These are phyloP conservation scores for Dillenia suffruticosa DNA, from an alignment of 164 flowering plant genomes.

Conservation along the genomic window DNA sequence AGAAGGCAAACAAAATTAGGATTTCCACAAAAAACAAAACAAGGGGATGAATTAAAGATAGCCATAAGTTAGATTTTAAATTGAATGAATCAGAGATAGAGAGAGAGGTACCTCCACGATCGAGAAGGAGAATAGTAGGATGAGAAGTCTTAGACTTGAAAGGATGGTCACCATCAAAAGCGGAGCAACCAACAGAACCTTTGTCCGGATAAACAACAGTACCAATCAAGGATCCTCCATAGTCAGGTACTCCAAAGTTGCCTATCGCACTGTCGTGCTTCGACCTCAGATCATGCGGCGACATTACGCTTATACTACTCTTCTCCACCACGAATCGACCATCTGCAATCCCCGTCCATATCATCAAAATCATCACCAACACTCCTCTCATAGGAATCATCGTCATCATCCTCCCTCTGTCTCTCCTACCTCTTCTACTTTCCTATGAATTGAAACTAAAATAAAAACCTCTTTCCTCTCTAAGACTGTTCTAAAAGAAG, in stretches of 20 bases:
- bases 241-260: slow-evolving; percentile 84
- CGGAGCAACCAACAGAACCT: slow-evolving; percentile 36
- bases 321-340: slow-evolving; percentile 75
- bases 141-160: slow-evolving; percentile 41
- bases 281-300: slow-evolving; percentile 34
- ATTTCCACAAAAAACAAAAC: background rate
- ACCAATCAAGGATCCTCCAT: slow-evolving; percentile 75
- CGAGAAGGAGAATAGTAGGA: slow-evolving; percentile 67
- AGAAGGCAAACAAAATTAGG: background rate
- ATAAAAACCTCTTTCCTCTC: background rate
- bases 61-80: background rate
- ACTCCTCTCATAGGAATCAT: slow-evolving; percentile 15
- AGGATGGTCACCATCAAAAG: slow-evolving; percentile 40
- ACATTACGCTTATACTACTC: slow-evolving; percentile 54
- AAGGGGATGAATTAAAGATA: background rate
- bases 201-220: slow-evolving; percentile 55
- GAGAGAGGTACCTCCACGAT: slow-evolving; percentile 78
- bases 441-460: background rate
- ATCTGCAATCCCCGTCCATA: slow-evolving; percentile 4
- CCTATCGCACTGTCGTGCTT: slow-evolving; percentile 75
- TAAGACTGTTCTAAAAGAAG: background rate
- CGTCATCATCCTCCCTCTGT: background rate
- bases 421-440: background rate
- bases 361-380: slow-evolving; percentile 4
- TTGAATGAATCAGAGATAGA: background rate